These are phyloP conservation scores for Rhizopogon vinicolor DNA, from an alignment of 768 basidiomycete species.

Conservation along the genomic window DNA sequence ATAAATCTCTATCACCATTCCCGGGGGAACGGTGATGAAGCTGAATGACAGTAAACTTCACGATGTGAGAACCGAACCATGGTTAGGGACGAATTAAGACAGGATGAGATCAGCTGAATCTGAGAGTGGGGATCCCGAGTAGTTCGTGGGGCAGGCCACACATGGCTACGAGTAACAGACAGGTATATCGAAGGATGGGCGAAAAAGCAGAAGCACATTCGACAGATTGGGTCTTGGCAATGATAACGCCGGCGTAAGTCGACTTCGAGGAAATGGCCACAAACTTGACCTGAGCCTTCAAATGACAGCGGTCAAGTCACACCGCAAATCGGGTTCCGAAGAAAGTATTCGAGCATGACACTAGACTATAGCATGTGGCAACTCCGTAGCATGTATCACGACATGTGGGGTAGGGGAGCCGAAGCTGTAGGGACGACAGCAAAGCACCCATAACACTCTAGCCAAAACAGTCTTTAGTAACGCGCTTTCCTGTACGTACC, in stretches of 20 bases:
- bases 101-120: not conserved
- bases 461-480: slow-evolving; percentile 2
- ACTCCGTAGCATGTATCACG: slow-evolving; percentile 5
- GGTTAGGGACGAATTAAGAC: slow-evolving; percentile 13
- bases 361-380: slow-evolving; percentile 34
- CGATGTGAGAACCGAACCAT: slow-evolving; percentile 8
- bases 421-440: slow-evolving; percentile 14
- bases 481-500: slow-evolving; percentile 34
- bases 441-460: slow-evolving; percentile 9
- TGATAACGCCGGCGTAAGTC: not conserved
- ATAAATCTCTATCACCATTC: slow-evolving; percentile 53
- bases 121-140: slow-evolving; percentile 1
- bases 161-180: slow-evolving; percentile 8
- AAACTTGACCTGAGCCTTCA: slow-evolving; percentile 2
- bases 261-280: not conserved
- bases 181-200: slow-evolving; percentile 21
- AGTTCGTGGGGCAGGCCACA: not conserved
- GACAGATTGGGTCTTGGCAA: slow-evolving; percentile 30
- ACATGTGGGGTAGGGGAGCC: slow-evolving; percentile 17
- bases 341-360: slow-evolving; percentile 2
- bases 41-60: slow-evolving; percentile 12
- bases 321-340: not conserved
- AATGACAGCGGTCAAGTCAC: not conserved
- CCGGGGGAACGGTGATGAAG: slow-evolving; percentile 40
- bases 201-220: slow-evolving; percentile 9